Conservation (phyloP, 805 yeast species). For the Jamesozyma jinghongensis region DNA sequence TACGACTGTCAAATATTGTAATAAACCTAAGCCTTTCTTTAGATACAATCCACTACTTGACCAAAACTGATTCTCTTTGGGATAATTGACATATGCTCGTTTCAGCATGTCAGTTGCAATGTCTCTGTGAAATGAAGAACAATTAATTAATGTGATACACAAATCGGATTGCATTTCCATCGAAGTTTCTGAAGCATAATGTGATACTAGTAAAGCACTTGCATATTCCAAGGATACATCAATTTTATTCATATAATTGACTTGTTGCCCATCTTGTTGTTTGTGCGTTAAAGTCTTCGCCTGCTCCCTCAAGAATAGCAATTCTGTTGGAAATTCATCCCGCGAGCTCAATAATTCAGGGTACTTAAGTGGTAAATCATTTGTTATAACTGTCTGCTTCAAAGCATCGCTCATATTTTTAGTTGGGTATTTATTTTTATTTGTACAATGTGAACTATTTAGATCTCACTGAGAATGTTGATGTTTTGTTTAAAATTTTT, state of each 20-base stretch:
- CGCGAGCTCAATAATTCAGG: neutral
- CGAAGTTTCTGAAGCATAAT: neutral
- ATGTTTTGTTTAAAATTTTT: no score
- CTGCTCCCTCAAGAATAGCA: neutral
- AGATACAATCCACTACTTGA: slow-evolving; percentile 21
- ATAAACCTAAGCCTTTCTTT: slow-evolving; percentile 22
- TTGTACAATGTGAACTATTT: no score
- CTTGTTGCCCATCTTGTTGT: neutral
- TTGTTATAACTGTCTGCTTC: no score
- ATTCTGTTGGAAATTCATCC: neutral
- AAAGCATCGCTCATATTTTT: no score
- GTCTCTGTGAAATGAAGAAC: slow-evolving; percentile 15
- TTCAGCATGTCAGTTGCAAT: slow-evolving; percentile 18
- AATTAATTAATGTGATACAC: slow-evolving; percentile 10
- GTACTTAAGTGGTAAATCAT: neutral
- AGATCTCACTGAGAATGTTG: no score
- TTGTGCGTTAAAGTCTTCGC: neutral
- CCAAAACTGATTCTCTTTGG: slow-evolving; percentile 18
- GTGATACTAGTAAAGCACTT: neutral
- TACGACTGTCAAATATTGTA: slow-evolving; percentile 8
- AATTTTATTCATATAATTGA: neutral
- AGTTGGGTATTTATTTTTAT: no score
- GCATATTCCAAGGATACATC: slow-evolving; percentile 9
- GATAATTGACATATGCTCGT: slow-evolving; percentile 18
- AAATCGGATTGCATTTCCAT: neutral